A percentile compares a stretch with the other conserved stretches of the same genome.
Evolutionary conservation across 2,329 filamentous ascomycete species (phyloP).

Genomic region (Fusarium xylarioides): DNA sequence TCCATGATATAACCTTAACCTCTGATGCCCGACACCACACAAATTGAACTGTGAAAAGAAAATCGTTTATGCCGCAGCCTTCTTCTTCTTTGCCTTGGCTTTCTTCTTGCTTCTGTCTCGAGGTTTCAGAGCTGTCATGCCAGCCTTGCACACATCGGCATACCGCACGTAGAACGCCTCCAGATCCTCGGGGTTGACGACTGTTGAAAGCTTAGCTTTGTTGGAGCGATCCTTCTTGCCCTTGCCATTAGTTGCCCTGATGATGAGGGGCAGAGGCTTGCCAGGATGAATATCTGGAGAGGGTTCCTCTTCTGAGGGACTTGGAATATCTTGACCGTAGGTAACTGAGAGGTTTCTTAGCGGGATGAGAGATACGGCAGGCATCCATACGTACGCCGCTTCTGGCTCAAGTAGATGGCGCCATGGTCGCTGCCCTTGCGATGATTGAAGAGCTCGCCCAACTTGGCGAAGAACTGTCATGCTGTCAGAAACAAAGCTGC

Average conservation of each 20-base stretch:
- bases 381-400: slow-evolving; percentile 66
- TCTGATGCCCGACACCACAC: neutral
- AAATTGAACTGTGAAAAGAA: neutral
- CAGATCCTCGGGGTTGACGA: slow-evolving; percentile 79
- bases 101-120: slow-evolving; percentile 89
- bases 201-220: slow-evolving; percentile 81
- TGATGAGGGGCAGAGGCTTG: slow-evolving; percentile 74
- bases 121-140: slow-evolving; percentile 92
- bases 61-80: slow-evolving; percentile 44
- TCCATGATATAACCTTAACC: slow-evolving; percentile 12
- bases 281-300: slow-evolving; percentile 69
- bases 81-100: slow-evolving; percentile 79
- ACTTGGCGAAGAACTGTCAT: slow-evolving; percentile 75
- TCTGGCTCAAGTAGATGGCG: slow-evolving; percentile 78
- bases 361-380: neutral
- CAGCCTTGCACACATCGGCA: slow-evolving; percentile 88
- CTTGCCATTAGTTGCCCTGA: slow-evolving; percentile 87
- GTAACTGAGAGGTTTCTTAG: slow-evolving; percentile 50
- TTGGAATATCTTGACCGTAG: slow-evolving; percentile 54
- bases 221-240: slow-evolving; percentile 63
- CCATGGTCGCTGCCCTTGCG: slow-evolving; percentile 76
- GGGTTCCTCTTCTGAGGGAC: slow-evolving; percentile 57
- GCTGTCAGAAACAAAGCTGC: slow-evolving; percentile 10
- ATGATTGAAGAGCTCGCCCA: slow-evolving; percentile 73
- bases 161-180: slow-evolving; percentile 86